Base-by-base conservation (phyloP, 2,329 filamentous ascomycete genomes). In the Diaporthe nobilis region DNA sequence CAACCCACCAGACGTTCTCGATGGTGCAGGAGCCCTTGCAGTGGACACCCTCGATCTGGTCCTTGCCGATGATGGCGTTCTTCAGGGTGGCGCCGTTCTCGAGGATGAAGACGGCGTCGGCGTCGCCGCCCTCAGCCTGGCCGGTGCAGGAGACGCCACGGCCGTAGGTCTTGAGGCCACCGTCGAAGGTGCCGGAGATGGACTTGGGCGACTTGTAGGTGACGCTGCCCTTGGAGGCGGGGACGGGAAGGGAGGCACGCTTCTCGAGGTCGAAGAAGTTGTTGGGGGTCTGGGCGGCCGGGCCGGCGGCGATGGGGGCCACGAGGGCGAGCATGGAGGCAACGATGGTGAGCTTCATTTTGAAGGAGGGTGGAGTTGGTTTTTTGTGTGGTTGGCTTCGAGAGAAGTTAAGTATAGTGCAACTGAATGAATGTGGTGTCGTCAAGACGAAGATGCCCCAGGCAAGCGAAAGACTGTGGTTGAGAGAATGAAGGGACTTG, bases 31-130 rank as follows among this genome's bases (percentile, higher is more conserved):
- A 78, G 22, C 87, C 87, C 72, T 85, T 80, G 81, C 87, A 89
- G 81, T 89, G 87, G 39, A 89, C 83, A 73, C 85, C 87, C 80
- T 88, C 87, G 71, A 85, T 84, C 77, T 88, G 83, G 77, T 87
- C 85, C 20, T 85, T 83, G 28, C 88, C 87, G 73, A 89, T 88
- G 79, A 90, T 87, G 78, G 86, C 87, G 79, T 90, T 89, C 78
- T 83, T 86, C n/a, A 90, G 82, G 28, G 85, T 87, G 28, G 85
- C 88, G 58, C 88, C 88, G 65, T 86, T 82, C 80, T 86, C 83
- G 67, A 90, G 81, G 73, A 87, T 82, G 85, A 90, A 90, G 77
- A 90, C 87, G 47, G 88, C 87, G 77, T 86, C 82, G 28, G 77
- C 68, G 31, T 82, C 80, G 28, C 80, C 81, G 42, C 76, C 77